phyloP scores from a whole-genome alignment of 2,329 filamentous ascomycete species.

The Trichophyton verrucosum region DNA sequence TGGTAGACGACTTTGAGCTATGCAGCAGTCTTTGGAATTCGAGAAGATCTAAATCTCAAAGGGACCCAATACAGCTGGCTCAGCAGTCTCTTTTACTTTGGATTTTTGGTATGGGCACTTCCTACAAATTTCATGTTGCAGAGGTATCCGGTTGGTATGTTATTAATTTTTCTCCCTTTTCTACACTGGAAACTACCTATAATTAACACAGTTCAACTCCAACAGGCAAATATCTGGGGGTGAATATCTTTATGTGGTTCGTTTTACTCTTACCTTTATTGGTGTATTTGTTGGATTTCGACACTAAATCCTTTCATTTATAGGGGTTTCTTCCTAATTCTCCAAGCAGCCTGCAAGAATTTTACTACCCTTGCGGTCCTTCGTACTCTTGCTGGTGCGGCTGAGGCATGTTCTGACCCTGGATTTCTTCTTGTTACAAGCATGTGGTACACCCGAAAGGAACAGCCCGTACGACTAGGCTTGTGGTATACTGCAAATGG shows the following conservation, averaged over 20 bases:
- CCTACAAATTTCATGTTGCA: conserved; percentile 45
- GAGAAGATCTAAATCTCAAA: conserved; percentile 45
- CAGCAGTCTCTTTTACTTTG: conserved; percentile 45
- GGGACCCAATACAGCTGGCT: conserved; percentile 49
- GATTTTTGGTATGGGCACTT: conserved; percentile 43
- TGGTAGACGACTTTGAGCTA: conserved; percentile 46
- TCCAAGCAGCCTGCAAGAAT: conserved; percentile 42
- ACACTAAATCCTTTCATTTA: neutral
- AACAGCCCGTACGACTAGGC: conserved; percentile 50
- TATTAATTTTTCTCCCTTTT: conserved; percentile 7
- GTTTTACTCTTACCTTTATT: conserved; percentile 7
- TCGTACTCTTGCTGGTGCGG: conserved; percentile 44
- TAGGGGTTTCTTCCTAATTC: conserved; percentile 39
- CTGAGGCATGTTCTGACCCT: conserved; percentile 47
- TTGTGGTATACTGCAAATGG: conserved; percentile 50
- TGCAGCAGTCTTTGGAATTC: conserved; percentile 53
- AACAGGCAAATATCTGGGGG: conserved; percentile 41
- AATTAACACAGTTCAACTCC: neutral
- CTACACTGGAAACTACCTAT: neutral
- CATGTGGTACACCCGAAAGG: conserved; percentile 53
- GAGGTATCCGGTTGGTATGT: conserved; percentile 38
- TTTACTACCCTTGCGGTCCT: conserved; percentile 45
- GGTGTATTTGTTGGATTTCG: neutral
- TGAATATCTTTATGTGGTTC: conserved; percentile 47
- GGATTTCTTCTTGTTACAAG: conserved; percentile 52